phyloP scores from a whole-genome alignment of 2,329 filamentous ascomycete genomes.

The Xylariaceae sp. region DNA sequence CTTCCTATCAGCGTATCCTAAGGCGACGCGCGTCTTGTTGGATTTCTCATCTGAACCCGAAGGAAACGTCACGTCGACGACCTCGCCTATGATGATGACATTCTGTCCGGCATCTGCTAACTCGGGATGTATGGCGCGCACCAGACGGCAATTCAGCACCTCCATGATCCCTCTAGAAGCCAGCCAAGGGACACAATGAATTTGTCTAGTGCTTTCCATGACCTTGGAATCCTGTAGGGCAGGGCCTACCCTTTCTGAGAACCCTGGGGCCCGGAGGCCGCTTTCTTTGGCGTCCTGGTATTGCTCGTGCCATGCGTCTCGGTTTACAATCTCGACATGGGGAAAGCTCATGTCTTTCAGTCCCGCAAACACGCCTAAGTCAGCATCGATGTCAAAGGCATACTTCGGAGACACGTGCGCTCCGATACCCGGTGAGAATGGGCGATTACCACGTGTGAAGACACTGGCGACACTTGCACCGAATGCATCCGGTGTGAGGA shows the following conservation, averaged over 20 bases:
- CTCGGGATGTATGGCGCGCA: constrained; percentile 13
- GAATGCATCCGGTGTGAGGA: constrained; percentile 44
- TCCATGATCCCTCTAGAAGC: constrained; percentile 9
- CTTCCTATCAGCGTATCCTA: constrained; percentile 17
- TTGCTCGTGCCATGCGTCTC: constrained; percentile 16
- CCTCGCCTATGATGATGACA: constrained; percentile 19
- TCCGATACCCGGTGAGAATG: neutral
- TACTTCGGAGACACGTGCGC: neutral
- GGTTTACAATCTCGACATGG: constrained; percentile 14
- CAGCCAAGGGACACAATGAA: constrained; percentile 14
- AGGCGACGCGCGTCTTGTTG: constrained; percentile 1
- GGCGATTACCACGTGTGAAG: constrained; percentile 47
- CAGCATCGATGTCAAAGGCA: constrained; percentile 14
- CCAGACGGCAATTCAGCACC: constrained; percentile 15
- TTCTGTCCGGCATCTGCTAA: constrained; percentile 13
- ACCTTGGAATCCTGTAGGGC: neutral
- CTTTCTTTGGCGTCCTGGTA: constrained; percentile 12
- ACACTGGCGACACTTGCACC: constrained; percentile 50
- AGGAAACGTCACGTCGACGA: constrained; percentile 4
- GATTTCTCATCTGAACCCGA: neutral
- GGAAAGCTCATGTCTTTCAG: constrained; percentile 6
- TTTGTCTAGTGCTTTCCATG: neutral
- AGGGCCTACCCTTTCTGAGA: neutral
- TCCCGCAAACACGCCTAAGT: constrained; percentile 15
- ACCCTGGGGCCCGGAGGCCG: neutral